Evolutionary conservation across 2,329 filamentous ascomycete species (phyloP).

Genomic region (Penicillium sp.): DNA sequence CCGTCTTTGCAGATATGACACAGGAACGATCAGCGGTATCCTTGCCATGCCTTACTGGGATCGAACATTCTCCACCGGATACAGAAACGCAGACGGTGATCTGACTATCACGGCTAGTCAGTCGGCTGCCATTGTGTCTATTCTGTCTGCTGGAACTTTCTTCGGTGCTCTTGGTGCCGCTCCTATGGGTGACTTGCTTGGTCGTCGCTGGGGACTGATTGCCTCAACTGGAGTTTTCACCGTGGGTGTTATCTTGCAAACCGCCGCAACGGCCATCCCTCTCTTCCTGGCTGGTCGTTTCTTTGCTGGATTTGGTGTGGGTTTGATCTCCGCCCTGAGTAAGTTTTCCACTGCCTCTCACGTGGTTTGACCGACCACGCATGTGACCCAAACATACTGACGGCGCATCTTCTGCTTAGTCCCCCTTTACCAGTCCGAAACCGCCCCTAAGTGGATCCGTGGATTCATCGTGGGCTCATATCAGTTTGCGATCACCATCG

Average conservation of each 20-base stretch:
- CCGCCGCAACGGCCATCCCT: conserved; percentile 23
- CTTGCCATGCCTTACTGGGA: conserved; percentile 43
- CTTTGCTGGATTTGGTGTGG: conserved; percentile 54
- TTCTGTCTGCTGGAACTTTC: conserved; percentile 62
- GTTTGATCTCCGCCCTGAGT: conserved; percentile 60
- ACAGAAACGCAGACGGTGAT: conserved; percentile 28
- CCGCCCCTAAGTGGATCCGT: conserved; percentile 63
- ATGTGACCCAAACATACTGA: background rate
- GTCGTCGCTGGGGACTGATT: conserved; percentile 39
- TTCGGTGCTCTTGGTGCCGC: conserved; percentile 49
- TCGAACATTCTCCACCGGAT: conserved; percentile 23
- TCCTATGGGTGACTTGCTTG: conserved; percentile 29
- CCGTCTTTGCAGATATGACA: conserved; percentile 36
- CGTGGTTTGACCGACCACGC: too few relatives aligned
- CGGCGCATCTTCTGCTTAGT: background rate
- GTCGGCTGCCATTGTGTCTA: conserved; percentile 13
- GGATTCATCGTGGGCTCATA: conserved; percentile 70
- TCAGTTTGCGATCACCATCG: conserved; percentile 73
- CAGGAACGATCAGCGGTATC: conserved; percentile 48
- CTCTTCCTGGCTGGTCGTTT: conserved; percentile 45
- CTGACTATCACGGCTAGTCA: conserved; percentile 48
- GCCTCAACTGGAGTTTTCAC: conserved; percentile 27
- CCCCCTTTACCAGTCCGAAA: conserved; percentile 51
- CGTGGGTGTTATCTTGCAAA: conserved; percentile 31
- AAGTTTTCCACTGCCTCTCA: background rate